A percentile compares a stretch with the other conserved stretches of the same genome.
Evolutionary conservation across 2,329 filamentous ascomycete species (phyloP).

Genomic region (Nemania diffusa): DNA sequence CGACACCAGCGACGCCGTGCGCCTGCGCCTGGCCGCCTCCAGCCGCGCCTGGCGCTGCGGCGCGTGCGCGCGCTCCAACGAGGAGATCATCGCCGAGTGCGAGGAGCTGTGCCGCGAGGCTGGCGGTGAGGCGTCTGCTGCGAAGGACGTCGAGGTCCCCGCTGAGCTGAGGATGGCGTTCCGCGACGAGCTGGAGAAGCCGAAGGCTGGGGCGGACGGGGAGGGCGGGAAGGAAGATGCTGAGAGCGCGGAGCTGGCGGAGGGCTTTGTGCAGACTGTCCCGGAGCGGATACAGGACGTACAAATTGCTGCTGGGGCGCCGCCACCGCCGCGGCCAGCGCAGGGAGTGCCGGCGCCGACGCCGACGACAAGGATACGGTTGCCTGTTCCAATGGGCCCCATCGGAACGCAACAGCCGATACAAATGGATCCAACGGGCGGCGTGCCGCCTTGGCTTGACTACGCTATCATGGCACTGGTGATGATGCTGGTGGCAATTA

Average conservation of each 20-base stretch:
- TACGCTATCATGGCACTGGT: constrained; percentile 79
- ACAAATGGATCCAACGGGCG: constrained; percentile 54
- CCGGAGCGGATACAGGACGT: constrained; percentile 42
- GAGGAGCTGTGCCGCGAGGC: constrained; percentile 59
- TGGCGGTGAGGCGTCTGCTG: constrained; percentile 37
- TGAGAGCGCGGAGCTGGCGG: constrained; percentile 63
- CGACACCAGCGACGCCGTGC: constrained; percentile 75
- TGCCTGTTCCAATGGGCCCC: constrained; percentile 43
- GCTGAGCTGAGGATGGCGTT: constrained; percentile 73
- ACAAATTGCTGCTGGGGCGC: constrained; percentile 30
- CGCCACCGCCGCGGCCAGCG: constrained; percentile 39
- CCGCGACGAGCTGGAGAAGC: constrained; percentile 72
- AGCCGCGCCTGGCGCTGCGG: constrained; percentile 75
- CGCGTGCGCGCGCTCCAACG: constrained; percentile 76
- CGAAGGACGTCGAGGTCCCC: constrained; percentile 61
- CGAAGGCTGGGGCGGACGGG: constrained; percentile 44
- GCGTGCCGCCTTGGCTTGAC: constrained; percentile 80
- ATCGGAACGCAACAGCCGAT: constrained; percentile 36
- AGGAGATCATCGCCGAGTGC: constrained; percentile 77
- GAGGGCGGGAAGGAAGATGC: constrained; percentile 47
- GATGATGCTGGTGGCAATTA: constrained; percentile 75
- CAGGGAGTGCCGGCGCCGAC: constrained; percentile 45
- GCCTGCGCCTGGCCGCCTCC: constrained; percentile 75
- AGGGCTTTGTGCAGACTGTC: constrained; percentile 67
- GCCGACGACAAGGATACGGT: constrained; percentile 46